Evolutionary conservation across 2,329 filamentous ascomycete genomes (phyloP).

Genomic region (Pestalotiopsis sp.): DNA sequence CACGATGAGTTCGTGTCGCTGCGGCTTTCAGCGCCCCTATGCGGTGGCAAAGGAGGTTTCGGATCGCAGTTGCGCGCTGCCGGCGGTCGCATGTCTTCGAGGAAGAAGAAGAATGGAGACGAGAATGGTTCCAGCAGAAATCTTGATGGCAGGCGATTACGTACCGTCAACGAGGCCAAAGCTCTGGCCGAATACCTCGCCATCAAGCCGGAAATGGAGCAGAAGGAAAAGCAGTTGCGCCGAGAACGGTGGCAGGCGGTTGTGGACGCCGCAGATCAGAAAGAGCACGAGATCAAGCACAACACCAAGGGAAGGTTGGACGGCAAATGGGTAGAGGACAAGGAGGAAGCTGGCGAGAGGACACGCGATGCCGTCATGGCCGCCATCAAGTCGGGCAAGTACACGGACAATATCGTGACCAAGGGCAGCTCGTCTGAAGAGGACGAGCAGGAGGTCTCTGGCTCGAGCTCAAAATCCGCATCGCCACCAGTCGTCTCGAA

Average conservation of each 20-base stretch:
- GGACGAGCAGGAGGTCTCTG: constrained; percentile 38
- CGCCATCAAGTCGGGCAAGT: constrained; percentile 67
- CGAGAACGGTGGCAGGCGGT: constrained; percentile 86
- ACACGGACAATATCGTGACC: constrained; percentile 62
- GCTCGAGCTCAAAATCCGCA: constrained; percentile 46
- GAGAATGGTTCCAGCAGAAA: constrained; percentile 92
- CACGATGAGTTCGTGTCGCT: constrained; percentile 78
- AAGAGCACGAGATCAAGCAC: constrained; percentile 80
- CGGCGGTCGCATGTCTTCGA: constrained; percentile 96
- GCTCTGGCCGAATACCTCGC: constrained; percentile 92
- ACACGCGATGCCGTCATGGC: constrained; percentile 76
- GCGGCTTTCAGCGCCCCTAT: constrained; percentile 76
- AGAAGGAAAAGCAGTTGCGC: constrained; percentile 86
- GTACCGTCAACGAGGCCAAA: constrained; percentile 95
- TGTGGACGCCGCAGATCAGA: constrained; percentile 80
- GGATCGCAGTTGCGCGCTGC: constrained; percentile 95
- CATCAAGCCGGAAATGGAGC: constrained; percentile 96
- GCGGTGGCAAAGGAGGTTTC: constrained; percentile 96
- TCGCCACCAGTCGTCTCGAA: constrained; percentile 45
- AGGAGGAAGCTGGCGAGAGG: constrained; percentile 85
- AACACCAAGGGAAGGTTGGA: constrained; percentile 75
- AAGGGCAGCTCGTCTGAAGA: constrained; percentile 36
- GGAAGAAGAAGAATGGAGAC: constrained; percentile 83
- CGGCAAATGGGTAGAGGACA: constrained; percentile 92
- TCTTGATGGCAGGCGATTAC: constrained; percentile 83